Base-by-base conservation (phyloP, 164 flowering plant genomes). In the Warburgia ugandensis region DNA sequence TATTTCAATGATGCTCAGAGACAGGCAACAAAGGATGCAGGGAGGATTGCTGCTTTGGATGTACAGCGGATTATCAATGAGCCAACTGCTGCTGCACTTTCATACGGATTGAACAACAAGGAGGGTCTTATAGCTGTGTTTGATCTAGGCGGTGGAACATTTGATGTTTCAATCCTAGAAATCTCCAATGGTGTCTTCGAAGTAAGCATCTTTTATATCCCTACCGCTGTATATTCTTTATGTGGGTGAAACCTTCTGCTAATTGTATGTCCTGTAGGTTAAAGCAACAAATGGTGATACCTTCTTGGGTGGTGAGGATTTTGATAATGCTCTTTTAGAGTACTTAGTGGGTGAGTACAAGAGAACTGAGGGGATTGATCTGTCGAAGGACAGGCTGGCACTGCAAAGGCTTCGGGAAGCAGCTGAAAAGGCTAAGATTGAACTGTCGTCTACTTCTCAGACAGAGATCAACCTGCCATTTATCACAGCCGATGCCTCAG, bases 271-370 rank as follows among this genome's bases (percentile, higher is more conserved):
- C 3, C 30, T 37, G 29, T 70, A 83, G 86, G 90, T 83, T 3
- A 83, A 83, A 76, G 82, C 90, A 20, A 80, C 86, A 31, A 83
- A 83, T 73, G 90, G 86, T 28, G 86, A 83, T 47, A 83, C 86
- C n/a, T 80, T 80, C 50, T 64, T 76, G 68, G 86, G 84, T 62
- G 90, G 90, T 5, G 90, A 83, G 45, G 86, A 83, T 46, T 83
- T 80, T 61, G 86, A 83, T 68, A 83, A 80, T 61, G 54, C 79
- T 0, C 48, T 81, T 55, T 55, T 81, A 27, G 83, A 81, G 1
- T 77, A 44, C 63, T 64, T 82, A 59, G 83, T 82, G 25, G 56
- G 61, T 4, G 85, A 82, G 65, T 82, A 76, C 54, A 76, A 73
- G 70, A 76, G 68, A 48, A 67, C 77, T 9, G 90, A 79, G 29